These are phyloP conservation scores for Stagonosporopsis rhizophila DNA, from an alignment of 2,329 filamentous ascomycete genomes.

Conservation along the genomic window DNA sequence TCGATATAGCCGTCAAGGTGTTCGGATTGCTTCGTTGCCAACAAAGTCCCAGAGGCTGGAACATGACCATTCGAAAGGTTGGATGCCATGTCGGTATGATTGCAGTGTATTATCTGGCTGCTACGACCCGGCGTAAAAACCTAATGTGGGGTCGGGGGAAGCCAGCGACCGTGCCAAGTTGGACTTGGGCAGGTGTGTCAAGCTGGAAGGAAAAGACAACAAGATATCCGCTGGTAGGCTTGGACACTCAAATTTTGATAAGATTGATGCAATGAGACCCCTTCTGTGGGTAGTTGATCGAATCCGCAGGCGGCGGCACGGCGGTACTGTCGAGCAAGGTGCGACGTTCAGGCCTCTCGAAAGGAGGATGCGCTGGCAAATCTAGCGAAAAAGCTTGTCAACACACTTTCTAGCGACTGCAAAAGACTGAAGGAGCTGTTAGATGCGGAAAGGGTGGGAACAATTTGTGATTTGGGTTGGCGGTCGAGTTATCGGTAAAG, in stretches of 20 bases:
- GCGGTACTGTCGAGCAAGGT: slow-evolving; percentile 1
- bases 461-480: not conserved
- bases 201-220: not conserved
- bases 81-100: slow-evolving; percentile 17
- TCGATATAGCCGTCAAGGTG: slow-evolving; percentile 34
- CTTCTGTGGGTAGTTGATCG: not conserved
- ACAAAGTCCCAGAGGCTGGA: slow-evolving; percentile 7
- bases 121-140: not conserved
- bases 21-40: slow-evolving; percentile 22
- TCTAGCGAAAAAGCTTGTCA: not conserved
- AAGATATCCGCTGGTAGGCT: not conserved
- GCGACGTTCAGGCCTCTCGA: slow-evolving; percentile 10
- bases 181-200: not conserved
- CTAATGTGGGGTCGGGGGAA: slow-evolving; percentile 15
- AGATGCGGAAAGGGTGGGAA: slow-evolving; percentile 2
- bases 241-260: no score
- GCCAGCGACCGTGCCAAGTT: slow-evolving; percentile 1
- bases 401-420: not conserved
- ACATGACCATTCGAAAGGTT: not conserved
- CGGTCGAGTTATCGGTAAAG: slow-evolving; percentile 9
- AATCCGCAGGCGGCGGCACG: not conserved
- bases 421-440: not conserved
- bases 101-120: not conserved
- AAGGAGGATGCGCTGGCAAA: slow-evolving; percentile 4
- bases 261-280: not conserved